A percentile compares a stretch with the other conserved stretches of the same genome.
Conservation (phyloP, 805 yeast species). For the Yarrowia hollandica region DNA sequence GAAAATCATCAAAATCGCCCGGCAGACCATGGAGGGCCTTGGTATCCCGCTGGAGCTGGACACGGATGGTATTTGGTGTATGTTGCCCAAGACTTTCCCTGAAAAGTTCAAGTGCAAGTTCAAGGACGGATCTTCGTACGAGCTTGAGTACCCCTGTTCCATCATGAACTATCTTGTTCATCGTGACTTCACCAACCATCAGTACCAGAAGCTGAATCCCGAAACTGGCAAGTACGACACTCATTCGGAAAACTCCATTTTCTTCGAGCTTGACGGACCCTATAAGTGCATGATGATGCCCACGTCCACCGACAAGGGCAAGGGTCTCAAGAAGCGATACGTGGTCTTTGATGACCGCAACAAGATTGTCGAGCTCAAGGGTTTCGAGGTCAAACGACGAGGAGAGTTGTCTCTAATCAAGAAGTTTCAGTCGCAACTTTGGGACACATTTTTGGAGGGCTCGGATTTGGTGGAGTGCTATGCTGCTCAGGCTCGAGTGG, state of each 20-base stretch:
- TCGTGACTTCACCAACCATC: slow-evolving; percentile 86
- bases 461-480: slow-evolving; percentile 76
- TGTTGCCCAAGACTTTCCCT: slow-evolving; percentile 88
- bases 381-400: slow-evolving; percentile 93
- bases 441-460: slow-evolving; percentile 88
- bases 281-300: slow-evolving; percentile 97
- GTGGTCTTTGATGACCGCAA: slow-evolving; percentile 98
- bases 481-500: slow-evolving; percentile 84
- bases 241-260: slow-evolving; percentile 86
- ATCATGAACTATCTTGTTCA: slow-evolving; percentile 95
- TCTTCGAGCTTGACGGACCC: slow-evolving; percentile 98
- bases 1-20: slow-evolving; percentile 95
- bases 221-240: slow-evolving; percentile 67
- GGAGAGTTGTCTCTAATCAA: slow-evolving; percentile 94
- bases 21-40: slow-evolving; percentile 82
- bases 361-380: slow-evolving; percentile 89
- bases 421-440: slow-evolving; percentile 92
- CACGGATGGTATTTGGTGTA: slow-evolving; percentile 99
- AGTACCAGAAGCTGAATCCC: slow-evolving; percentile 86
- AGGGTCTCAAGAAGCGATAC: slow-evolving; percentile 91
- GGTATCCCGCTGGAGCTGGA: slow-evolving; percentile 96
- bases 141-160: slow-evolving; percentile 89
- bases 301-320: slow-evolving; percentile 95
- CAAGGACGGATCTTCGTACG: slow-evolving; percentile 73
- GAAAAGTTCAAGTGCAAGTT: slow-evolving; percentile 74